Conservation (phyloP, 2,329 filamentous ascomycete genomes). For the Ophiocordyceps polyrhachis-furcata region DNA sequence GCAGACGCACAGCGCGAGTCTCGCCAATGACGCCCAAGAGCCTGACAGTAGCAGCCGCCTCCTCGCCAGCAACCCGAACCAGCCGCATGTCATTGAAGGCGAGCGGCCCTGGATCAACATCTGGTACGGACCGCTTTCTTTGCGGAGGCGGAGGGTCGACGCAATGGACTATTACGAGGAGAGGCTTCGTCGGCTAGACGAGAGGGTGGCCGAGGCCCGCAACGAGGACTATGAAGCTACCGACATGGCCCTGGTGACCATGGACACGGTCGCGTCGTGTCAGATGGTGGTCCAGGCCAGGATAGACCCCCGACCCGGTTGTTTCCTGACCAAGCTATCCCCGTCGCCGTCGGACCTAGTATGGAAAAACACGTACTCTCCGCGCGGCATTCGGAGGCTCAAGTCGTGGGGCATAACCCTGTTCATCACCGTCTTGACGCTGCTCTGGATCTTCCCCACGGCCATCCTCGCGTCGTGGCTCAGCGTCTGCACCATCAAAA, state of each 20-base stretch:
- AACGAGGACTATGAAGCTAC: constrained; percentile 60
- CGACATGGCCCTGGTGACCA: constrained; percentile 84
- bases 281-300: constrained; percentile 96
- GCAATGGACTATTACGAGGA: constrained; percentile 92
- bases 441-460: constrained; percentile 77
- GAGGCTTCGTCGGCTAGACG: constrained; percentile 60
- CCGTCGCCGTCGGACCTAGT: constrained; percentile 85
- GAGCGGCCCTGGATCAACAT: constrained; percentile 51
- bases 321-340: constrained; percentile 67
- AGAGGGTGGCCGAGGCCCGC: constrained; percentile 50
- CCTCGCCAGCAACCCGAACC: constrained; percentile 26
- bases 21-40: constrained; percentile 16
- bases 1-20: constrained; percentile 1
- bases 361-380: constrained; percentile 82
- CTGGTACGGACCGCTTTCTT: constrained; percentile 57
- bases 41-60: constrained; percentile 40
- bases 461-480: constrained; percentile 61
- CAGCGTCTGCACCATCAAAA: constrained; percentile 62
- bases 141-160: constrained; percentile 59
- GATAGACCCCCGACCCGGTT: constrained; percentile 74
- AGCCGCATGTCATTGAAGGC: constrained; percentile 18
- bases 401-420: constrained; percentile 71
- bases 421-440: constrained; percentile 63
- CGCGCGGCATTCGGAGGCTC: constrained; percentile 52
- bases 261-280: constrained; percentile 82